phyloP scores from a whole-genome alignment of 2,329 filamentous ascomycete species.

The Penicillium sp. region DNA sequence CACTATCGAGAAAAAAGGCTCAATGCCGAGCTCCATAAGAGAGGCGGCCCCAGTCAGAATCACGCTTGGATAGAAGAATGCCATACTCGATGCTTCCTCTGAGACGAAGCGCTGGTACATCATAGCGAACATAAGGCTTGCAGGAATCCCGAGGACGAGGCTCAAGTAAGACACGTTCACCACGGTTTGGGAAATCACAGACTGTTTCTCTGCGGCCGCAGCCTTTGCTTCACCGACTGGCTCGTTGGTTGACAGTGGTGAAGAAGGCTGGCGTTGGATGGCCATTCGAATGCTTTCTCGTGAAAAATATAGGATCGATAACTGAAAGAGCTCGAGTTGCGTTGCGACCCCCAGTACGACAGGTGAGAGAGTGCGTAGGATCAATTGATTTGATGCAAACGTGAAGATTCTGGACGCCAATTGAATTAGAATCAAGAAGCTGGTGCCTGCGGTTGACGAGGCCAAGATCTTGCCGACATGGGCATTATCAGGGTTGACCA shows the following conservation, averaged over 20 bases:
- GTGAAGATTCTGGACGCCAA: slow-evolving; percentile 82
- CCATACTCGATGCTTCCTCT: slow-evolving; percentile 52
- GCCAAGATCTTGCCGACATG: slow-evolving; percentile 23
- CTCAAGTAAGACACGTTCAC: slow-evolving; percentile 86
- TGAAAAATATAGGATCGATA: slow-evolving; percentile 91
- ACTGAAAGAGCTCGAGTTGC: slow-evolving; percentile 88
- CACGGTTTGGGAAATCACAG: slow-evolving; percentile 60
- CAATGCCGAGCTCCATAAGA: slow-evolving; percentile 72
- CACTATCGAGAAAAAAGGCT: slow-evolving; percentile 84
- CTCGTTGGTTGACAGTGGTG: slow-evolving; percentile 23
- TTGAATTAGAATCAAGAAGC: slow-evolving; percentile 83
- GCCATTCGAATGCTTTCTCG: slow-evolving; percentile 89
- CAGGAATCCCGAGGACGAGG: slow-evolving; percentile 62
- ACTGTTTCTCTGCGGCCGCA: slow-evolving; percentile 21
- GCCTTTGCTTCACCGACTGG: slow-evolving; percentile 6
- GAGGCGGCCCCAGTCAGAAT: slow-evolving; percentile 55
- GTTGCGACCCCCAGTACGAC: slow-evolving; percentile 78
- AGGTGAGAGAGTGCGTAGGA: slow-evolving; percentile 83
- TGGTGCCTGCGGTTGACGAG: slow-evolving; percentile 63
- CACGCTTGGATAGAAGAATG: slow-evolving; percentile 60
- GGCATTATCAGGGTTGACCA: slow-evolving; percentile 21
- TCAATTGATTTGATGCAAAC: slow-evolving; percentile 85
- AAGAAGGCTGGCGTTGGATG: slow-evolving; percentile 68
- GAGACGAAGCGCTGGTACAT: slow-evolving; percentile 61
- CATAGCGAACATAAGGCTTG: slow-evolving; percentile 62